Conservation (phyloP, 768 basidiomycete species). For the Amanita pallidorosea region DNA sequence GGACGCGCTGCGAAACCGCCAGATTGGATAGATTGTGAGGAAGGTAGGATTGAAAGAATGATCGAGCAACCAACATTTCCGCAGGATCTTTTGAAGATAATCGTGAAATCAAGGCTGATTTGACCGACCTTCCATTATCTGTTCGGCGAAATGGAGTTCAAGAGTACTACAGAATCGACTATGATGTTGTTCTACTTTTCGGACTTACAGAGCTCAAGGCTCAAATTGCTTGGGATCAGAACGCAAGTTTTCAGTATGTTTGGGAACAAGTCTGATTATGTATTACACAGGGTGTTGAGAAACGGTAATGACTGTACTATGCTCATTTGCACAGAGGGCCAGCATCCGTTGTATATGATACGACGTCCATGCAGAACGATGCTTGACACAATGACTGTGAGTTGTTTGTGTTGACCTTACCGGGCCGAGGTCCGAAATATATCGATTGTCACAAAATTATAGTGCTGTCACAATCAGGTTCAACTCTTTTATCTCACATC, state of each 20-base stretch:
- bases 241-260: constrained; percentile 12
- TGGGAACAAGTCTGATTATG: neutral
- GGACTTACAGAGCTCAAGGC: constrained; percentile 36
- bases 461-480: too few relatives aligned
- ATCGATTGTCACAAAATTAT: too few relatives aligned
- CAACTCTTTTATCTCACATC: too few relatives aligned
- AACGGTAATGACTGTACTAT: constrained; percentile 6
- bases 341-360: neutral
- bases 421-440: too few relatives aligned
- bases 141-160: neutral
- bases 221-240: constrained; percentile 31
- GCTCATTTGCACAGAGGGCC: neutral
- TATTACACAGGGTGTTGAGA: constrained; percentile 11
- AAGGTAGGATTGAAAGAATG: constrained; percentile 6
- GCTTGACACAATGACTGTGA: too few relatives aligned
- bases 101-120: constrained; percentile 13
- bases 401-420: too few relatives aligned
- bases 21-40: constrained; percentile 13
- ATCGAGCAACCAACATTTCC: constrained; percentile 5
- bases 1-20: constrained; percentile 9
- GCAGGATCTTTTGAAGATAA: constrained; percentile 22
- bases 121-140: constrained; percentile 5
- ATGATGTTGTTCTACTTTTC: constrained; percentile 29
- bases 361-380: neutral
- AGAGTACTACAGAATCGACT: constrained; percentile 17